Evolutionary conservation across 768 basidiomycete species (phyloP).

Genomic region (Austroboletus eburneus): DNA sequence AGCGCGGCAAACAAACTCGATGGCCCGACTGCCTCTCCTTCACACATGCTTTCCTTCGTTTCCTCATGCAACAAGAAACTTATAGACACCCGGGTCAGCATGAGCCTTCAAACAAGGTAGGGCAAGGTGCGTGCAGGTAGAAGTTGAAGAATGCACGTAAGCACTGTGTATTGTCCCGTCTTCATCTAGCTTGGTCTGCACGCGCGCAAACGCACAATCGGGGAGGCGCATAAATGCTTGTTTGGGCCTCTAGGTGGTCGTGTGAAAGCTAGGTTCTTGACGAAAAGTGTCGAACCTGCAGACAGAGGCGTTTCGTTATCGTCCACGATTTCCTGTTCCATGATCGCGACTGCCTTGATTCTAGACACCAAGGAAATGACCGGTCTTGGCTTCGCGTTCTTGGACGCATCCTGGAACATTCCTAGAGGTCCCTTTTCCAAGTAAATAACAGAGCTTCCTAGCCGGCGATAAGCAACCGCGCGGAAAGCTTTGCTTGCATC

Average conservation of each 20-base stretch:
- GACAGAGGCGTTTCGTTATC: slow-evolving; percentile 43
- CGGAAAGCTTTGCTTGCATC: slow-evolving; percentile 76
- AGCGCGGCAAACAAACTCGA: too few species aligned
- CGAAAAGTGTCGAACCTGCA: slow-evolving; percentile 79
- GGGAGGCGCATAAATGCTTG: slow-evolving; percentile 71
- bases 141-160: too few species aligned
- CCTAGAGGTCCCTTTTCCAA: slow-evolving; percentile 88
- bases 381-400: slow-evolving; percentile 18
- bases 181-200: slow-evolving; percentile 90
- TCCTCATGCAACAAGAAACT: too few species aligned
- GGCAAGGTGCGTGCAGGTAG: too few species aligned
- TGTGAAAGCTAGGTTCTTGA: slow-evolving; percentile 97
- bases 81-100: too few species aligned
- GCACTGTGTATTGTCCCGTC: too few species aligned
- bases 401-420: slow-evolving; percentile 58
- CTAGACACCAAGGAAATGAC: slow-evolving; percentile 13
- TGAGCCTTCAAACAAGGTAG: too few species aligned
- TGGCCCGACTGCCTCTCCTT: too few species aligned
- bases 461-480: slow-evolving; percentile 78
- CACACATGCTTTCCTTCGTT: too few species aligned
- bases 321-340: slow-evolving; percentile 38
- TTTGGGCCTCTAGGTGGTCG: slow-evolving; percentile 67
- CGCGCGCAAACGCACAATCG: slow-evolving; percentile 79
- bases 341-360: slow-evolving; percentile 37
- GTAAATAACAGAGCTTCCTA: slow-evolving; percentile 89